Conservation (phyloP, 176 grass and related monocot species). For the Triticum dicoccoides region DNA sequence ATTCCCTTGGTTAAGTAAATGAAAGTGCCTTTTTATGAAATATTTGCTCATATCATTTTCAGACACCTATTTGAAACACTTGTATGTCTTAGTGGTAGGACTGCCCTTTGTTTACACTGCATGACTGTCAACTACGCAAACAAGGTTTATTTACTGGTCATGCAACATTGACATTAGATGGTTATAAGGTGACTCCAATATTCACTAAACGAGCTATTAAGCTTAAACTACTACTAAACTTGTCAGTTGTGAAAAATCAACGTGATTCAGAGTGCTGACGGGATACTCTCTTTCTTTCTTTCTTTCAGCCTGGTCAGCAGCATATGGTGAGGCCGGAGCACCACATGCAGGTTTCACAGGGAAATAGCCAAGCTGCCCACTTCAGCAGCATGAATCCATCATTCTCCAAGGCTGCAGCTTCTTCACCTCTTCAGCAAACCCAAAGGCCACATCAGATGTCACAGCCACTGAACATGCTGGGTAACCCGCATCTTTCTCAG, state of each 20-base stretch:
- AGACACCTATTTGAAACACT: not conserved
- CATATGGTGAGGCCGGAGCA: conserved; percentile 66
- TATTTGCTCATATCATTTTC: conserved; percentile 1
- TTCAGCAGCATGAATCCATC: conserved; percentile 51
- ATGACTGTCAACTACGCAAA: not conserved
- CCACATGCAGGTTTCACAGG: conserved; percentile 53
- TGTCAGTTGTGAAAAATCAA: not conserved
- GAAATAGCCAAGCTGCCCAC: conserved; percentile 42
- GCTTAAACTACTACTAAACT: not conserved
- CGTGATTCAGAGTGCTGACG: conserved; percentile 2
- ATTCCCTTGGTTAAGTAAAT: not conserved
- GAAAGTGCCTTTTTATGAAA: not conserved
- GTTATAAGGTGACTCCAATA: not conserved
- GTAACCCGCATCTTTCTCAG: conserved; percentile 51
- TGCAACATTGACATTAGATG: not conserved
- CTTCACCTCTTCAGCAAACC: conserved; percentile 59
- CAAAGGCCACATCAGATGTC: conserved; percentile 54
- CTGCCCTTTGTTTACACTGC: not conserved
- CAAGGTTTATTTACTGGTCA: conserved; percentile 5
- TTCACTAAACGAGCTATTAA: not conserved
- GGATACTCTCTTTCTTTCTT: conserved; percentile 26
- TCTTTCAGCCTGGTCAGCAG: conserved; percentile 69
- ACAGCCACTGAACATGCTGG: conserved; percentile 54
- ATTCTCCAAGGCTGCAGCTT: conserved; percentile 35
- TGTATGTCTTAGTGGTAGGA: not conserved